These are phyloP conservation scores for Volvariella volvacea DNA, from an alignment of 1,284 basidiomycete species.

Conservation along the genomic window DNA sequence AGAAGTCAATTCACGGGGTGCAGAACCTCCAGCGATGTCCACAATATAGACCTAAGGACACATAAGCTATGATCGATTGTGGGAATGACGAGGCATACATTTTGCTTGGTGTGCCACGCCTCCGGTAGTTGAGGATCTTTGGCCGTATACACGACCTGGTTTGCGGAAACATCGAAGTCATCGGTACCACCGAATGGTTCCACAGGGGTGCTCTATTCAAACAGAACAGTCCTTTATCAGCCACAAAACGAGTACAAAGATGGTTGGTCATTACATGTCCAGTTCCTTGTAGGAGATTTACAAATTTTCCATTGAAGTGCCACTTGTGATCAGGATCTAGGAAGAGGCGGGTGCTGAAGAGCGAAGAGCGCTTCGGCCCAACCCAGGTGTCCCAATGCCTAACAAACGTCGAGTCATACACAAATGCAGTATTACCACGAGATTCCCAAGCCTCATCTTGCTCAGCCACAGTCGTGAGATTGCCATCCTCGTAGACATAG, in stretches of 20 bases:
- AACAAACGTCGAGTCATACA: slow-evolving; percentile 71
- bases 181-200: slow-evolving; percentile 77
- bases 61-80: not conserved
- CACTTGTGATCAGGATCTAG: slow-evolving; percentile 44
- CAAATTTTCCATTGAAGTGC: slow-evolving; percentile 44
- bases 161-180: slow-evolving; percentile 69
- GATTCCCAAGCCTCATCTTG: slow-evolving; percentile 68
- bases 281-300: slow-evolving; percentile 57
- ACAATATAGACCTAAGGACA: slow-evolving; percentile 56
- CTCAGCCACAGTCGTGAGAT: slow-evolving; percentile 57
- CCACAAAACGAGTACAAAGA: not conserved
- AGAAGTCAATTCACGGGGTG: slow-evolving; percentile 65
- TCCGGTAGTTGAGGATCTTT: slow-evolving; percentile 72
- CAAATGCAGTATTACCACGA: slow-evolving; percentile 66
- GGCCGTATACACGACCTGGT: slow-evolving; percentile 74
- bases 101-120: slow-evolving; percentile 77
- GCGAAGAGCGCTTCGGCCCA: slow-evolving; percentile 59
- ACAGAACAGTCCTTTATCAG: not conserved
- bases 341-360: slow-evolving; percentile 60
- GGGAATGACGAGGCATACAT: slow-evolving; percentile 35
- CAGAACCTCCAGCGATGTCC: slow-evolving; percentile 38
- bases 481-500: slow-evolving; percentile 68
- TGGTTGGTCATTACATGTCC: slow-evolving; percentile 31
- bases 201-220: slow-evolving; percentile 40
- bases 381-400: slow-evolving; percentile 91